Conservation (phyloP, 2,329 filamentous ascomycete genomes). For the Penicillium sclerotigenum region DNA sequence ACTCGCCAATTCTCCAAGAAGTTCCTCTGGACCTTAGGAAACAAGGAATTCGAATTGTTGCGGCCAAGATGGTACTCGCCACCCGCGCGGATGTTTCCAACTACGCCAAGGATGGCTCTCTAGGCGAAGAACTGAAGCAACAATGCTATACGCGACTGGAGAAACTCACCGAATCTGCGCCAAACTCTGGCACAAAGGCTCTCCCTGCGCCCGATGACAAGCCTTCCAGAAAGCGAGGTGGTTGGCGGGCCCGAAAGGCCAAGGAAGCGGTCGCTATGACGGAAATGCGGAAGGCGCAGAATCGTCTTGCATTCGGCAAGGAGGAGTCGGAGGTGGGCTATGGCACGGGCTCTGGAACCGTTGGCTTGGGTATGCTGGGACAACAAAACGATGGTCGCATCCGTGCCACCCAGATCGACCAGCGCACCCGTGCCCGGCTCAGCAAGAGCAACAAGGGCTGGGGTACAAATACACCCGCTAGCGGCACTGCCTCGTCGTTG, state of each 20-base stretch:
- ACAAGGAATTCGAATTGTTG: conserved; percentile 91
- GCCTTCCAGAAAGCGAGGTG: conserved; percentile 86
- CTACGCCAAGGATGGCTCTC: conserved; percentile 74
- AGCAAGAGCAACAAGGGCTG: conserved; percentile 95
- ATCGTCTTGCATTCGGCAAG: conserved; percentile 91
- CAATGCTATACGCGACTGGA: conserved; percentile 82
- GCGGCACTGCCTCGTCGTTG: conserved; percentile 70
- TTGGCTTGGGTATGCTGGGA: conserved; percentile 93
- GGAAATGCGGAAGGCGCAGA: conserved; percentile 91
- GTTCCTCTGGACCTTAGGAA: conserved; percentile 84
- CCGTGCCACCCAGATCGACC: conserved; percentile 82
- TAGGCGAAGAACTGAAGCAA: conserved; percentile 76
- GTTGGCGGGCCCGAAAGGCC: conserved; percentile 82
- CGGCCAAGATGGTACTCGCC: conserved; percentile 89
- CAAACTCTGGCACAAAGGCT: conserved; percentile 82
- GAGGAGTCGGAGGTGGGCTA: conserved; percentile 94
- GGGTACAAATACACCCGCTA: conserved; percentile 65
- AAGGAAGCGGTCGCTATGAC: conserved; percentile 98
- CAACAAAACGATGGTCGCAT: conserved; percentile 84
- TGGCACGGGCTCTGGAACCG: conserved; percentile 77
- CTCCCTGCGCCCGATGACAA: conserved; percentile 94
- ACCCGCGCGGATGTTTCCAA: conserved; percentile 86
- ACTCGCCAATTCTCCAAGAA: conserved; percentile 81
- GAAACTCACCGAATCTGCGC: conserved; percentile 86
- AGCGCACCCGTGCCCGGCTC: conserved; percentile 87